Evolutionary conservation across 1,284 basidiomycete species (phyloP).

Genomic region (Chalciporus sp.): DNA sequence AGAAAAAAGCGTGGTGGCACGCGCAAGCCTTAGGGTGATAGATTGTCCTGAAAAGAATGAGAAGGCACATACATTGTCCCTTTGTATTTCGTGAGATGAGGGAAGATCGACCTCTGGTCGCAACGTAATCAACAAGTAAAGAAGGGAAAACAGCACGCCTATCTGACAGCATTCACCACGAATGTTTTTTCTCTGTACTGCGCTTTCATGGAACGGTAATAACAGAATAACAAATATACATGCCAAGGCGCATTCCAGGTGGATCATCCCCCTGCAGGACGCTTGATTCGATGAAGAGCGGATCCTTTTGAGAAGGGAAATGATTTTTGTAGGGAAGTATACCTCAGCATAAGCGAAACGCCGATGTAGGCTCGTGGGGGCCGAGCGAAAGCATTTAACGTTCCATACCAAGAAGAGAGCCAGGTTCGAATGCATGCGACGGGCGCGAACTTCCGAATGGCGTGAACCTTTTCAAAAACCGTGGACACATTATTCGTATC

Average conservation of each 20-base stretch:
- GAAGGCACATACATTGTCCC: neutral
- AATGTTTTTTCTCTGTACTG: neutral
- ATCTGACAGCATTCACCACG: constrained; percentile 2
- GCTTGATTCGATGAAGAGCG: constrained; percentile 14
- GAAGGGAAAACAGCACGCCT: neutral
- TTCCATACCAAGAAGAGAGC: constrained; percentile 18
- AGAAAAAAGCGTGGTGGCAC: neutral
- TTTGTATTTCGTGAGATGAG: neutral
- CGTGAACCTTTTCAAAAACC: constrained; percentile 3
- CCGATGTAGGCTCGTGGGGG: constrained; percentile 15
- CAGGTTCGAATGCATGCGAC: constrained; percentile 19
- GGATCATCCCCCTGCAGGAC: constrained; percentile 7
- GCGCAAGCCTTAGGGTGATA: neutral
- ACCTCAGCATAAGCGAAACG: constrained; percentile 9
- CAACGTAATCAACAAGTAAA: constrained; percentile 1
- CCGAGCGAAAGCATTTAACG: neutral
- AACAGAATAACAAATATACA: constrained; percentile 5
- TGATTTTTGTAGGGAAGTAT: constrained; percentile 3
- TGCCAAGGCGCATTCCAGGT: constrained; percentile 7
- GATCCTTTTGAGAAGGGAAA: constrained; percentile 27
- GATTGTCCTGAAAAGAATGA: neutral
- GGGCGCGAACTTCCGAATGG: constrained; percentile 18
- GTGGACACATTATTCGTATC: constrained; percentile 2
- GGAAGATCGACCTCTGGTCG: constrained; percentile 10
- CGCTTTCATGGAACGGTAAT: constrained; percentile 21